Percentiles rank a stretch among this genome's conserved stretches.
Conservation (phyloP, 768 basidiomycete species). For the Tulasnella sp. region DNA sequence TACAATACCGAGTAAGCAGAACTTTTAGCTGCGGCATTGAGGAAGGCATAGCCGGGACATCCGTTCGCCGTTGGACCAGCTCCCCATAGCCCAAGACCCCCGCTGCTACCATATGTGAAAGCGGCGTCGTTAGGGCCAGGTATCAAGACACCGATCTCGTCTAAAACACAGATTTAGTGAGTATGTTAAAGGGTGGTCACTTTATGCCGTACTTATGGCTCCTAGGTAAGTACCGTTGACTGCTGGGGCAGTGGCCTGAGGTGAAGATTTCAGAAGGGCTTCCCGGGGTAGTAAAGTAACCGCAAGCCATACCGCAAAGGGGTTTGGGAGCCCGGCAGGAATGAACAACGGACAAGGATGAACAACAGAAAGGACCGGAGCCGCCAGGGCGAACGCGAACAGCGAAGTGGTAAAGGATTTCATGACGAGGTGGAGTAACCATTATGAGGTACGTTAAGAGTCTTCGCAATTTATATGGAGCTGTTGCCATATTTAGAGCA, state of each 20-base stretch:
- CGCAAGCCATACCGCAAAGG: background rate
- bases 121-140: background rate
- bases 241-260: background rate
- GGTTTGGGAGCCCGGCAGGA: background rate
- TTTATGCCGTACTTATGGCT: background rate
- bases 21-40: background rate
- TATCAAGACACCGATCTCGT: background rate
- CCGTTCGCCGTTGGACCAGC: background rate
- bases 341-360: background rate
- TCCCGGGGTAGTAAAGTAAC: background rate
- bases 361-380: background rate
- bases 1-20: background rate
- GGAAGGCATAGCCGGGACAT: background rate
- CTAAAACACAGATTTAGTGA: background rate
- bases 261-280: background rate
- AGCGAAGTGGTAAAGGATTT: background rate
- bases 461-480: background rate
- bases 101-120: background rate
- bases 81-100: background rate
- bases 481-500: background rate
- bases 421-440: background rate
- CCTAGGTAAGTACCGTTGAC: background rate
- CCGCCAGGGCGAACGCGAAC: background rate
- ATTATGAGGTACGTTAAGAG: background rate
- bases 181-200: background rate